Conservation (phyloP, 768 basidiomycete genomes). For the Russula griseocarnosa region DNA sequence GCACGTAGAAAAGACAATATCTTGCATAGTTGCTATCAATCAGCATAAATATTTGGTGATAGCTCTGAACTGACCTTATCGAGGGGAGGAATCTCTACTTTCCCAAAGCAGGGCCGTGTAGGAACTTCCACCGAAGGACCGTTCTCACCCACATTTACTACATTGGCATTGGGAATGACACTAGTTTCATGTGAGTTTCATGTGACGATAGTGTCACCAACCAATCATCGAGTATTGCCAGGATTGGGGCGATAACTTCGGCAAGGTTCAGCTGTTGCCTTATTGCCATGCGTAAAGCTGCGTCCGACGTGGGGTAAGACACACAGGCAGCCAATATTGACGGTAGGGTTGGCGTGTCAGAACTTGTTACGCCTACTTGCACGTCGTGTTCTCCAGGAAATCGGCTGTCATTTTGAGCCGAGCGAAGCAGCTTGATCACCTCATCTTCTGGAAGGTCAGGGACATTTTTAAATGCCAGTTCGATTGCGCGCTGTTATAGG, state of each 20-base stretch:
- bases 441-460: constrained; percentile 64
- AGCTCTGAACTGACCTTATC: constrained; percentile 26
- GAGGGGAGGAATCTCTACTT: constrained; percentile 32
- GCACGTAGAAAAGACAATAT: constrained; percentile 57
- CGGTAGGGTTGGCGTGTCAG: constrained; percentile 36
- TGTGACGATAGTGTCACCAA: constrained; percentile 36
- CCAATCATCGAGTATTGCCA: constrained; percentile 51
- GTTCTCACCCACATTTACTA: constrained; percentile 40
- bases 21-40: constrained; percentile 38
- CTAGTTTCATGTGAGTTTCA: no score
- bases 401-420: constrained; percentile 35
- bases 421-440: constrained; percentile 50
- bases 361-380: constrained; percentile 38
- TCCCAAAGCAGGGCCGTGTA: constrained; percentile 35
- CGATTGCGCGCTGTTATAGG: constrained; percentile 36
- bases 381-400: constrained; percentile 30
- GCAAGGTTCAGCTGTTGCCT: constrained; percentile 48
- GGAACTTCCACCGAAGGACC: background rate
- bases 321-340: constrained; percentile 40
- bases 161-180: constrained; percentile 38
- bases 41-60: constrained; percentile 17
- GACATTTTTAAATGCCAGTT: constrained; percentile 51
- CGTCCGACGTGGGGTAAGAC: constrained; percentile 40
- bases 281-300: constrained; percentile 47
- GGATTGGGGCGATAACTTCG: constrained; percentile 45